Evolutionary conservation across 129 eudicot species (phyloP).

Genomic region (Pittosporum tobira): DNA sequence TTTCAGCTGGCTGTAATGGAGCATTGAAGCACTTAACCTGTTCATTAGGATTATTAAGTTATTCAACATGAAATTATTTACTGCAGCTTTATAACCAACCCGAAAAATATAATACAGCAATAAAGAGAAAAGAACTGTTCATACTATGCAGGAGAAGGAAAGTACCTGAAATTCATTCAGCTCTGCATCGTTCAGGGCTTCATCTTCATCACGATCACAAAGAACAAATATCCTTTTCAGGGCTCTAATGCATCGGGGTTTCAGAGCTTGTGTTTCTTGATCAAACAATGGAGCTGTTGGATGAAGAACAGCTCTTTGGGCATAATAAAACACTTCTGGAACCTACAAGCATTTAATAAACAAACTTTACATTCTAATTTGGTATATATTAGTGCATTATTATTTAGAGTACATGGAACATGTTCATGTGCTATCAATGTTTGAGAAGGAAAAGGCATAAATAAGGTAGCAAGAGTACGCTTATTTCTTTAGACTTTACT

Average conservation of each 20-base stretch:
- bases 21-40: slow-evolving; percentile 80
- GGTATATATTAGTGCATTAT: no score
- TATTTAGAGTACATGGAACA: no score
- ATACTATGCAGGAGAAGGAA: slow-evolving; percentile 5
- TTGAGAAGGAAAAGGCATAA: no score
- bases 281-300: slow-evolving; percentile 86
- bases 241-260: slow-evolving; percentile 76
- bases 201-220: slow-evolving; percentile 77
- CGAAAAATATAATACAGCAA: no score
- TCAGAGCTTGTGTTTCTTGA: slow-evolving; percentile 70
- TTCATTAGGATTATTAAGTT: slow-evolving; percentile 2
- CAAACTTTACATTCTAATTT: slow-evolving; percentile 6
- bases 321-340: slow-evolving; percentile 81
- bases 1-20: slow-evolving; percentile 82
- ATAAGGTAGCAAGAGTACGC: no score
- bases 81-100: slow-evolving; percentile 1
- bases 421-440: no score
- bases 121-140: slow-evolving; percentile 1
- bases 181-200: slow-evolving; percentile 70
- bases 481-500: no score
- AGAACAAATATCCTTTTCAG: slow-evolving; percentile 68
- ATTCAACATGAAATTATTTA: neutral
- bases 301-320: slow-evolving; percentile 91
- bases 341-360: slow-evolving; percentile 34
- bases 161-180: slow-evolving; percentile 77